These are phyloP conservation scores for Pseudoperonospora humuli DNA, from an alignment of 352 stramenopile genomes.

Conservation along the genomic window DNA sequence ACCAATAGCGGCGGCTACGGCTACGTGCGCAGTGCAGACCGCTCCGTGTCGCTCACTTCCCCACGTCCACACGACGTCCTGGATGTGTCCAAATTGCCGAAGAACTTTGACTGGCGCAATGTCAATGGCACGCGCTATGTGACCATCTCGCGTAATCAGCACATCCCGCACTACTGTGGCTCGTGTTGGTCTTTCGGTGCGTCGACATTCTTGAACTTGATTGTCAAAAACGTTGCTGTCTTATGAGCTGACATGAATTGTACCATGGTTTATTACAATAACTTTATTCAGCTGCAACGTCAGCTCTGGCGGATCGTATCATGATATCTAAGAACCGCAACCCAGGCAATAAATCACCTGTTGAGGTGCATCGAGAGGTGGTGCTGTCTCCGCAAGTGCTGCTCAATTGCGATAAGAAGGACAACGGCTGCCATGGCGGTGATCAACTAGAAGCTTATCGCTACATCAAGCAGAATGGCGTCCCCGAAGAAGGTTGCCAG, in stretches of 20 bases:
- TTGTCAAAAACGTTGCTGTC: no score
- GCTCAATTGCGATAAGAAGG: conserved; percentile 84
- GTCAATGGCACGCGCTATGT: conserved; percentile 79
- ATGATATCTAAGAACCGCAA: conserved; percentile 70
- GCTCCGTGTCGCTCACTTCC: conserved; percentile 53
- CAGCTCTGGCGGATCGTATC: conserved; percentile 80
- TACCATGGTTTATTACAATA: no score
- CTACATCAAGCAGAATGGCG: conserved; percentile 86
- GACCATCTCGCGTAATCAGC: conserved; percentile 80
- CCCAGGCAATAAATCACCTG: conserved; percentile 31
- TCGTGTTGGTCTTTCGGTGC: conserved; percentile 83
- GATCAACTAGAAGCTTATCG: conserved; percentile 88
- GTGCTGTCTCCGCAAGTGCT: conserved; percentile 81
- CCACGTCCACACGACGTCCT: conserved; percentile 64
- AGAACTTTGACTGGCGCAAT: conserved; percentile 91
- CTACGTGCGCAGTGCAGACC: conserved; percentile 67
- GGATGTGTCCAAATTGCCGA: conserved; percentile 69
- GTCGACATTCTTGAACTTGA: conserved; percentile 16
- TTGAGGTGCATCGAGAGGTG: conserved; percentile 71
- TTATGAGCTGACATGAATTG: no score
- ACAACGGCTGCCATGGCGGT: conserved; percentile 90
- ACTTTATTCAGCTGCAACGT: conserved; percentile 55
- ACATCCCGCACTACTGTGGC: conserved; percentile 85
- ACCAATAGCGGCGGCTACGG: conserved; percentile 27
- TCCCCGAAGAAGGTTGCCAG: conserved; percentile 93